Percentiles rank a stretch among this genome's conserved stretches.
Evolutionary conservation across 192 early-diverging fungal species (phyloP).

Genomic region (Rhizophagus sp.): DNA sequence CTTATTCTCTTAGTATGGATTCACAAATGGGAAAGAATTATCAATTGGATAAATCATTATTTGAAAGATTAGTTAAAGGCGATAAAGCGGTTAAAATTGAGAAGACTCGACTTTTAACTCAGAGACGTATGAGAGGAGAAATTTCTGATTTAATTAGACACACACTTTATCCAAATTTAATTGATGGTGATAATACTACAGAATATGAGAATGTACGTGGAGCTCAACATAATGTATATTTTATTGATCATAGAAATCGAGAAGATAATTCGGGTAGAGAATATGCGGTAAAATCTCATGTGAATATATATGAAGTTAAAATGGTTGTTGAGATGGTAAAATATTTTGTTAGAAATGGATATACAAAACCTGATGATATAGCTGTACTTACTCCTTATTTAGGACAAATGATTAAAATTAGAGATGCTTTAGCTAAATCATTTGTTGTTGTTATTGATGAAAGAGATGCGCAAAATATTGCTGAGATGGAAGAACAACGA

Average conservation of each 20-base stretch:
- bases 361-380: conserved; percentile 47
- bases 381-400: conserved; percentile 58
- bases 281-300: conserved; percentile 46
- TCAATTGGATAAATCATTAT: conserved; percentile 49
- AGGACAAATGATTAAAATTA: conserved; percentile 51
- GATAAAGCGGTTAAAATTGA: conserved; percentile 13
- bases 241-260: conserved; percentile 48
- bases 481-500: conserved; percentile 6
- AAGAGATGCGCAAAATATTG: conserved; percentile 38
- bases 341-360: conserved; percentile 55
- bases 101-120: conserved; percentile 20
- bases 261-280: conserved; percentile 39
- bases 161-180: conserved; percentile 48
- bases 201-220: conserved; percentile 42
- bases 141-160: conserved; percentile 50
- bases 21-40: conserved; percentile 41
- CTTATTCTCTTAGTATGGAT: conserved; percentile 33
- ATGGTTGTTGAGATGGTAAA: conserved; percentile 51
- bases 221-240: conserved; percentile 47
- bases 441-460: conserved; percentile 43
- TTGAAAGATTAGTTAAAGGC: conserved; percentile 43
- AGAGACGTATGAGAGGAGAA: conserved; percentile 52
- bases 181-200: conserved; percentile 38
- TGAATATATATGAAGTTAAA: conserved; percentile 49
- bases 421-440: conserved; percentile 32